Evolutionary conservation across 78 protist genomes (phyloP).

Genomic region (Dictyostelium intermedium): DNA sequence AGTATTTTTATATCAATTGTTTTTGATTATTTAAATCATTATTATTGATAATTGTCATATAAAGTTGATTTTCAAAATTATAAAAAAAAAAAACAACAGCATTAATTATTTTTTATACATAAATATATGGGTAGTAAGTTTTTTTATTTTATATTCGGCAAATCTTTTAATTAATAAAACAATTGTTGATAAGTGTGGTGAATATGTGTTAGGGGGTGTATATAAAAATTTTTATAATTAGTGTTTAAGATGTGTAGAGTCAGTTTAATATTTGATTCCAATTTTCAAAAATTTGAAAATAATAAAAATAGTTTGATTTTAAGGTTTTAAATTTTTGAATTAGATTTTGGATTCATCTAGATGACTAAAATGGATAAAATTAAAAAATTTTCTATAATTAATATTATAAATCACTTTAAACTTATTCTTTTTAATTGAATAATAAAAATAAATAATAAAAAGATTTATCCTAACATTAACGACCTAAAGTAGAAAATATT

Average conservation of each 20-base stretch:
- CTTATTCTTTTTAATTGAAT: not conserved
- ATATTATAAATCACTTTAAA: not conserved
- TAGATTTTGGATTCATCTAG: not conserved
- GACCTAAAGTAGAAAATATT: not conserved
- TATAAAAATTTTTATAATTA: no score
- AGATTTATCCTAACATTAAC: no score
- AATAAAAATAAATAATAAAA: no score
- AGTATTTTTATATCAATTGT: no score
- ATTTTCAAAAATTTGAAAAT: not conserved
- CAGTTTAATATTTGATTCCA: not conserved
- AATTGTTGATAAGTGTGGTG: no score
- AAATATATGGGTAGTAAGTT: no score
- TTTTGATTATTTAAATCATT: no score
- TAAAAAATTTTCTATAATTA: not conserved
- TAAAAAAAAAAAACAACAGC: no score
- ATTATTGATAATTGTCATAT: no score
- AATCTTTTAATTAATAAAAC: not conserved
- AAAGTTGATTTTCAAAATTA: no score
- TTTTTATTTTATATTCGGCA: not conserved
- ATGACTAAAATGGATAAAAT: not conserved
- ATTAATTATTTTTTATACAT: no score
- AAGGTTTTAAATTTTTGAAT: not conserved
- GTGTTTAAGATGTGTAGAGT: not conserved
- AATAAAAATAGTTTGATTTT: not conserved
- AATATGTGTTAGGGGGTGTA: no score